Evolutionary conservation across 768 basidiomycete genomes (phyloP).

Genomic region (Coprinopsis cinerea): DNA sequence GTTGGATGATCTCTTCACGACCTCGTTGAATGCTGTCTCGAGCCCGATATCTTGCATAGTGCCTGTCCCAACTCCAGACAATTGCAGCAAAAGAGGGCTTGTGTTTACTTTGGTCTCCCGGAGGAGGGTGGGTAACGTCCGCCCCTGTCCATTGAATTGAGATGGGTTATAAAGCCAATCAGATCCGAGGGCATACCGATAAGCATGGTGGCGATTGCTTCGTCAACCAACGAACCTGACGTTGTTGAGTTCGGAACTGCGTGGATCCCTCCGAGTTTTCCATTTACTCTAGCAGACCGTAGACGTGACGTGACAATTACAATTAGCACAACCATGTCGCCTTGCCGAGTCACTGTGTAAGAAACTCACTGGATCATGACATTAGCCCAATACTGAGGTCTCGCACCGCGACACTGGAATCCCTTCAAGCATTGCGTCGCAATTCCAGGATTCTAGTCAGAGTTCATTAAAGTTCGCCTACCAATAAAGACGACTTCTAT

Average conservation of each 20-base stretch:
- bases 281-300: slow-evolving; percentile 55
- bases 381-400: slow-evolving; percentile 73
- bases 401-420: slow-evolving; percentile 55
- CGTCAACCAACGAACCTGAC: slow-evolving; percentile 52
- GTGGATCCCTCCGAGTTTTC: slow-evolving; percentile 80
- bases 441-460: slow-evolving; percentile 38
- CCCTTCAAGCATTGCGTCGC: slow-evolving; percentile 75
- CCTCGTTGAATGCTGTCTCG: slow-evolving; percentile 53
- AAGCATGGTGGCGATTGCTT: slow-evolving; percentile 65
- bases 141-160: too few relatives aligned
- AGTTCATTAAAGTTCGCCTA: neutral
- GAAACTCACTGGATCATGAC: slow-evolving; percentile 64
- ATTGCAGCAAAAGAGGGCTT: slow-evolving; percentile 74
- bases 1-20: slow-evolving; percentile 65
- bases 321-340: too few relatives aligned
- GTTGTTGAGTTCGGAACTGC: slow-evolving; percentile 59
- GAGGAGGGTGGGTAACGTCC: too few relatives aligned
- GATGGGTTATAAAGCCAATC: too few relatives aligned
- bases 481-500: neutral
- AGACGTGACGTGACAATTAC: neutral
- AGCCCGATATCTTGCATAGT: slow-evolving; percentile 58
- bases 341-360: neutral
- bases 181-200: slow-evolving; percentile 55
- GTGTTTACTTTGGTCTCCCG: too few relatives aligned
- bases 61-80: slow-evolving; percentile 68